Percentiles rank a stretch among this genome's conserved stretches.
phyloP scores from a whole-genome alignment of 2,329 filamentous ascomycete genomes.

The Microcera coccophila region DNA sequence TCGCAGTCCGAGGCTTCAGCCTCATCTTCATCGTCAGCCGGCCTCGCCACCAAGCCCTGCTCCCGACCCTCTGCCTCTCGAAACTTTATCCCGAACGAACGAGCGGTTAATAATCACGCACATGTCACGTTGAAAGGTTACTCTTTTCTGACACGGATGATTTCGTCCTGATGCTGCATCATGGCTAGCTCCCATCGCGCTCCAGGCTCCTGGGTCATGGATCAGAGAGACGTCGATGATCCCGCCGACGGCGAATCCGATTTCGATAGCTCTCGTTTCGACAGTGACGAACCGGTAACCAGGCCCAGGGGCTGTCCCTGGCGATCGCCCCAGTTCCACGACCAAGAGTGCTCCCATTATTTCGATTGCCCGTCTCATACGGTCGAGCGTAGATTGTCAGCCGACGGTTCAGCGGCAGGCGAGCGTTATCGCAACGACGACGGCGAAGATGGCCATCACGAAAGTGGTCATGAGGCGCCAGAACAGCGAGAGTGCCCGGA shows the following conservation, averaged over 20 bases:
- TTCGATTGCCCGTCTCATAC: conserved; percentile 48
- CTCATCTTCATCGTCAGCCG: conserved; percentile 13
- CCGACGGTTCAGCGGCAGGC: conserved; percentile 21
- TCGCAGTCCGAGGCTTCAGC: conserved; percentile 18
- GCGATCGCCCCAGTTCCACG: conserved; percentile 36
- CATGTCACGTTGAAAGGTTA: conserved; percentile 14
- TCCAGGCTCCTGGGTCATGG: conserved; percentile 18
- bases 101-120: neutral
- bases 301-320: conserved; percentile 33
- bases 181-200: conserved; percentile 25
- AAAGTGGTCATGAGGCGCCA: neutral
- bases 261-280: conserved; percentile 38
- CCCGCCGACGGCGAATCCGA: conserved; percentile 20
- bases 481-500: neutral
- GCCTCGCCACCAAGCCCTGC: conserved; percentile 5
- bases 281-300: conserved; percentile 29
- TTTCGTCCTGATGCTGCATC: conserved; percentile 20
- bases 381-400: conserved; percentile 36
- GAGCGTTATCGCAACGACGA: conserved; percentile 13
- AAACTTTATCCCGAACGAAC: conserved; percentile 1
- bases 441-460: neutral
- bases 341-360: conserved; percentile 45
- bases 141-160: conserved; percentile 9
- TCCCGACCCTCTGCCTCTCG: neutral
- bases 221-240: conserved; percentile 12